phyloP scores from a whole-genome alignment of 2,329 filamentous ascomycete species.

The Pleoardoris graminearum region DNA sequence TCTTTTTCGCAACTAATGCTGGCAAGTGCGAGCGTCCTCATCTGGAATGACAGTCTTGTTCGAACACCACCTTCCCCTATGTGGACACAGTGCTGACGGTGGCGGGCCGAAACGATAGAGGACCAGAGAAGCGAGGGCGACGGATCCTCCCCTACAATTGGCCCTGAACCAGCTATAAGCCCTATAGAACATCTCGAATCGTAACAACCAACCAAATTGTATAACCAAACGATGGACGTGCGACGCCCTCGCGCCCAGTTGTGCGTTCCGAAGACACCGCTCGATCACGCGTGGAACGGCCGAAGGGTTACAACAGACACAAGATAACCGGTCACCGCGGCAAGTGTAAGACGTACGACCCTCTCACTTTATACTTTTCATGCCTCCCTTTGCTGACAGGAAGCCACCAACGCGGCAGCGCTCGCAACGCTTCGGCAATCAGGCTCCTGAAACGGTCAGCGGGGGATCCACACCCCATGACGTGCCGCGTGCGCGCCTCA shows the following conservation, averaged over 20 bases:
- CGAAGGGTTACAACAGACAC: neutral
- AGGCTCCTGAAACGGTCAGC: conserved; percentile 7
- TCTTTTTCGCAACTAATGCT: neutral
- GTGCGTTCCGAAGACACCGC: neutral
- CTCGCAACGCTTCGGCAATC: neutral
- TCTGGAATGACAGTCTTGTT: neutral
- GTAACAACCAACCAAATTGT: neutral
- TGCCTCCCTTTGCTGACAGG: conserved; percentile 1
- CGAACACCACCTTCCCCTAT: neutral
- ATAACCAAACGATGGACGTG: neutral
- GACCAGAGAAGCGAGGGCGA: neutral
- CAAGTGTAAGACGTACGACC: neutral
- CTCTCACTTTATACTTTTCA: neutral
- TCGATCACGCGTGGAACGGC: neutral
- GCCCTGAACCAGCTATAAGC: neutral
- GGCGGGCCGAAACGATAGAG: neutral
- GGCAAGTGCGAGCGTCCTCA: neutral
- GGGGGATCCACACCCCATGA: conserved; percentile 2
- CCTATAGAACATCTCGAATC: neutral
- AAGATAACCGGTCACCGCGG: neutral
- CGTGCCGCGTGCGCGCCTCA: neutral
- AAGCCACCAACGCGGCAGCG: neutral
- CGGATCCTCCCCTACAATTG: neutral
- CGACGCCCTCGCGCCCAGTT: neutral
- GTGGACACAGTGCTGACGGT: neutral